These are phyloP conservation scores for Leccinum rimulosum DNA, from an alignment of 768 basidiomycete species.

Conservation along the genomic window DNA sequence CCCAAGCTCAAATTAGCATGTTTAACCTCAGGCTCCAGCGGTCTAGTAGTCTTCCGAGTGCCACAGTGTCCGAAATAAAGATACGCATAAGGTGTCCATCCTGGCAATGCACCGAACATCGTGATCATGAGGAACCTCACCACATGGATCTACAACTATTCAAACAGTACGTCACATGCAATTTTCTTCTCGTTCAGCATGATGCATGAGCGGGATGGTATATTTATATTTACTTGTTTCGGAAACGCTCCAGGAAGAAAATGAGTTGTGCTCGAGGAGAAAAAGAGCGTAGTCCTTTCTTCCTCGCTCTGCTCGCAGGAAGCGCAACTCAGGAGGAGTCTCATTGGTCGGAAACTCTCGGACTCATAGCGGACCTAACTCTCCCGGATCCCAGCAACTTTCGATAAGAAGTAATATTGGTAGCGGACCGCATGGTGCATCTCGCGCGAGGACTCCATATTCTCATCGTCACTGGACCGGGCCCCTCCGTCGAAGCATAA, in stretches of 20 bases:
- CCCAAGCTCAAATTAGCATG: too few relatives aligned
- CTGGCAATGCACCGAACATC: too few relatives aligned
- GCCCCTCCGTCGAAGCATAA: constrained; percentile 3
- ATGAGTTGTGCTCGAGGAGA: background rate
- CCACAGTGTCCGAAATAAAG: too few relatives aligned
- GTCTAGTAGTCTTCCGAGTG: too few relatives aligned
- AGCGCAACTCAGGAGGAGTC: background rate
- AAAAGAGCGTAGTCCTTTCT: background rate
- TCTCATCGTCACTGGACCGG: constrained; percentile 3
- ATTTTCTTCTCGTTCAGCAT: background rate
- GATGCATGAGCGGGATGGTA: background rate
- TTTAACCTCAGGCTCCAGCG: too few relatives aligned
- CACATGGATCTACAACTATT: background rate
- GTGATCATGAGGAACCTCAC: too few relatives aligned
- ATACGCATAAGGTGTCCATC: too few relatives aligned
- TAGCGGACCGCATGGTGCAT: constrained; percentile 7
- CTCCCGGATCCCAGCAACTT: background rate
- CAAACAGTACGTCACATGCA: constrained; percentile 1
- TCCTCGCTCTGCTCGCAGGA: background rate
- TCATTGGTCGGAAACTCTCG: background rate
- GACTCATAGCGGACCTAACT: background rate
- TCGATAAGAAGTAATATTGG: background rate
- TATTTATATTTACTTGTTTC: background rate
- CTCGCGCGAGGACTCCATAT: background rate
- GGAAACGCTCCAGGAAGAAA: background rate